Percentiles rank a stretch among this genome's conserved stretches.
These are phyloP conservation scores for Hypomyces rosellus DNA, from an alignment of 2,329 filamentous ascomycete genomes.

Conservation along the genomic window DNA sequence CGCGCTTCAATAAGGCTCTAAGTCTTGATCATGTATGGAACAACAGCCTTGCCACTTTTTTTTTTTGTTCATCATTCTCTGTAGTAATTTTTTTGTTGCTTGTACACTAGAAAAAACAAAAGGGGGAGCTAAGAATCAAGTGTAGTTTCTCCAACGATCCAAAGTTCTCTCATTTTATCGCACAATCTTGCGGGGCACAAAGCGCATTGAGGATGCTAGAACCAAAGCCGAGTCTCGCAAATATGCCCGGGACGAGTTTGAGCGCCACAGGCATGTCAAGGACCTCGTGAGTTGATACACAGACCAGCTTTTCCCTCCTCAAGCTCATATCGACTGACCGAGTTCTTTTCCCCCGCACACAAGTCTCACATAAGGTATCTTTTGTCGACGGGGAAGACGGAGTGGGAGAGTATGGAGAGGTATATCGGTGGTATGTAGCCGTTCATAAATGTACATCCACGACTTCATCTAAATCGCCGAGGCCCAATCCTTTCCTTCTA, in stretches of 20 bases:
- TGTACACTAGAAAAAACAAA: not conserved
- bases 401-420: slow-evolving; percentile 56
- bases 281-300: slow-evolving; percentile 44
- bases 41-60: not conserved
- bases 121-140: not conserved
- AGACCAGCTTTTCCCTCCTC: not conserved
- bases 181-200: slow-evolving; percentile 48
- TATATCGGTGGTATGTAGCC: slow-evolving; percentile 34
- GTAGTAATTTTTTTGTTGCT: not conserved
- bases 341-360: not conserved
- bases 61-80: not conserved
- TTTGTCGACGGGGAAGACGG: slow-evolving; percentile 57
- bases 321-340: not conserved
- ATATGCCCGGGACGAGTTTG: slow-evolving; percentile 56
- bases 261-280: slow-evolving; percentile 49
- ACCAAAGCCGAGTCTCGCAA: slow-evolving; percentile 50
- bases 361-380: slow-evolving; percentile 57
- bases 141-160: slow-evolving; percentile 52
- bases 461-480: not conserved
- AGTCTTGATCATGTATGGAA: slow-evolving; percentile 51
- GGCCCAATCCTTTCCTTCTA: no score
- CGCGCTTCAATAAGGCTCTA: slow-evolving; percentile 33
- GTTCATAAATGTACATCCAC: slow-evolving; percentile 21
- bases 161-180: slow-evolving; percentile 53
- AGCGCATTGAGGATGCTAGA: slow-evolving; percentile 42